Conservation (phyloP, 1,139 yeast genomes). For the Groenewaldozyma sp. region DNA sequence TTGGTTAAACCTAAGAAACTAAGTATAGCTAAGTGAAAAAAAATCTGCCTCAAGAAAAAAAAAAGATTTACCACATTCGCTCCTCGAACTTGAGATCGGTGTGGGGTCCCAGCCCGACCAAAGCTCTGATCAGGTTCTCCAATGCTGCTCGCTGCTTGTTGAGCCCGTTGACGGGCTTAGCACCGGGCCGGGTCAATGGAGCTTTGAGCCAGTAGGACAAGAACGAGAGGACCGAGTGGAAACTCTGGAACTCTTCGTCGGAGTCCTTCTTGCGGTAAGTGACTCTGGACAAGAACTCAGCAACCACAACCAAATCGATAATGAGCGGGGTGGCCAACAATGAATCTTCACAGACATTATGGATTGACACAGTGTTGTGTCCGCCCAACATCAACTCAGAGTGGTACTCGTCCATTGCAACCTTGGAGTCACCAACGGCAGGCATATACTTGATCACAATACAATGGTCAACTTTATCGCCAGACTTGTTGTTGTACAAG, state of each 20-base stretch:
- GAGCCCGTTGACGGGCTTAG: constrained; percentile 83
- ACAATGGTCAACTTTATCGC: constrained; percentile 82
- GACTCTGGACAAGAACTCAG: constrained; percentile 85
- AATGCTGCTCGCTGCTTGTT: constrained; percentile 91
- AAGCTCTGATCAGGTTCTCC: constrained; percentile 81
- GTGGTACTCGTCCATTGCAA: constrained; percentile 97
- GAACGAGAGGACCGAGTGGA: constrained; percentile 81
- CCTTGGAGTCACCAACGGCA: constrained; percentile 94
- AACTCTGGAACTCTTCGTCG: constrained; percentile 45
- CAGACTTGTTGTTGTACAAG: constrained; percentile 72
- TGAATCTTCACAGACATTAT: constrained; percentile 95
- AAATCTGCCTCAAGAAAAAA: neutral
- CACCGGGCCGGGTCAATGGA: constrained; percentile 86
- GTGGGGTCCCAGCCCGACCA: constrained; percentile 83
- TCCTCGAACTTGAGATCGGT: constrained; percentile 94
- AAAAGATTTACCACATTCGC: constrained; percentile 43
- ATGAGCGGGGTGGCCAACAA: constrained; percentile 90
- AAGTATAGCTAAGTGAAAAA: neutral
- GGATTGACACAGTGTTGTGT: constrained; percentile 86
- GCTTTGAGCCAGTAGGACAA: constrained; percentile 96
- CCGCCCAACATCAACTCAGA: constrained; percentile 97
- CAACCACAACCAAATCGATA: constrained; percentile 80
- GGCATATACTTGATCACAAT: constrained; percentile 90
- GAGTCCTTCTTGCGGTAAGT: constrained; percentile 50
- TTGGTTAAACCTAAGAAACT: neutral